phyloP scores from a whole-genome alignment of 73 alveolate genomes.

The Paramecium bursaria region DNA sequence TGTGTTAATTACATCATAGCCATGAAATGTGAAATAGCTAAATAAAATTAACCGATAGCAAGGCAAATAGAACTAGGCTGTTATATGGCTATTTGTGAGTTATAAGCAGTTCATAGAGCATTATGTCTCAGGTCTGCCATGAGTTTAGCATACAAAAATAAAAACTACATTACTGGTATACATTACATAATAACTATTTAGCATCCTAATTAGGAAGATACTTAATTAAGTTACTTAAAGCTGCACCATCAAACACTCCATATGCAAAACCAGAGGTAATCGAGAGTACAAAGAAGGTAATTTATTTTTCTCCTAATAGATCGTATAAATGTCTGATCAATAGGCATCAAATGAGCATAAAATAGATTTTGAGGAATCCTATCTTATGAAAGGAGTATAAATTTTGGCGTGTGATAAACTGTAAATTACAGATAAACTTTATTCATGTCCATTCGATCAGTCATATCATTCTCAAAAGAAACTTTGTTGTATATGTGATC shows the following conservation, averaged over 20 bases:
- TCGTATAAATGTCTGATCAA: slow-evolving; percentile 37
- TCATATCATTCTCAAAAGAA: neutral
- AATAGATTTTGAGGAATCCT: slow-evolving; percentile 57
- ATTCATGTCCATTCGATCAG: neutral
- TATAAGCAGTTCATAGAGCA: slow-evolving; percentile 40
- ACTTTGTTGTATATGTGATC: slow-evolving; percentile 14
- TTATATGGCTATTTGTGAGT: slow-evolving; percentile 69
- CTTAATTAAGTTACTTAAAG: slow-evolving; percentile 40
- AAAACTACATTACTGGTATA: slow-evolving; percentile 49
- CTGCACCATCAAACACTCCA: slow-evolving; percentile 16
- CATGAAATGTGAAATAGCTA: slow-evolving; percentile 63
- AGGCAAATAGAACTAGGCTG: slow-evolving; percentile 65
- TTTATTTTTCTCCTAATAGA: neutral
- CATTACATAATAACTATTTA: neutral
- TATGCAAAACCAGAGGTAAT: slow-evolving; percentile 57
- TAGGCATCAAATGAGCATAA: slow-evolving; percentile 29
- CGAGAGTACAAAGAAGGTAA: slow-evolving; percentile 46
- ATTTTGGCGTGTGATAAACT: neutral
- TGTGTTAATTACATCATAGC: slow-evolving; percentile 66
- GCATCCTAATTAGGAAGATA: slow-evolving; percentile 42
- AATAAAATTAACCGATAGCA: slow-evolving; percentile 16
- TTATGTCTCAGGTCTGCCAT: slow-evolving; percentile 58
- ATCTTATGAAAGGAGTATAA: slow-evolving; percentile 10
- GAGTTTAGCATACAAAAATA: slow-evolving; percentile 65
- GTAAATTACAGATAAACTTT: slow-evolving; percentile 1